phyloP scores from a whole-genome alignment of 139 green algal species.

The Haematococcus sp. region DNA sequence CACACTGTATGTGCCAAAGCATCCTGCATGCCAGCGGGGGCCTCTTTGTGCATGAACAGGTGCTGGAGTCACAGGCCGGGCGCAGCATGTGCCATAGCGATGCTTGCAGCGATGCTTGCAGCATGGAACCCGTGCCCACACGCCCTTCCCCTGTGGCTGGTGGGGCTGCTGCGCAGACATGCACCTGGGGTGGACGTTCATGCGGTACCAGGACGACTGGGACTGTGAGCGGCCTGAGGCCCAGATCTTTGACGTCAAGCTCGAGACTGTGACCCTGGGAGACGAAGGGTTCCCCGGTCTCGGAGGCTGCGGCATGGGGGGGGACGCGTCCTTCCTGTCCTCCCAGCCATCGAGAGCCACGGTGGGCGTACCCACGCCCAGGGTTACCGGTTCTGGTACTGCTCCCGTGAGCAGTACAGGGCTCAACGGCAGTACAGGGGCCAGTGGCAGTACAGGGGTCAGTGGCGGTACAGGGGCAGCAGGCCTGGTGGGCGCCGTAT shows the following conservation, averaged over 20 bases:
- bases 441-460: background rate
- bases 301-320: background rate
- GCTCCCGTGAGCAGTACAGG: background rate
- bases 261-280: conserved; percentile 12
- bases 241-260: conserved; percentile 30
- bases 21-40: background rate
- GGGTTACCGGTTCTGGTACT: background rate
- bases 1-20: background rate
- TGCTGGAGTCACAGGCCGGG: no score
- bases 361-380: no score
- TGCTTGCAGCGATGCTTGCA: no score
- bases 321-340: no score
- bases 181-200: conserved; percentile 33
- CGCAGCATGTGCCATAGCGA: no score
- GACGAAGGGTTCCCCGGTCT: background rate
- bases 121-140: no score
- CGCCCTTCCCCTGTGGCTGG: no score
- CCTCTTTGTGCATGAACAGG: no score
- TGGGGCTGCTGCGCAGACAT: no score
- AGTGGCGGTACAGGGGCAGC: background rate
- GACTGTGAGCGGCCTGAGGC: conserved; percentile 21
- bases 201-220: conserved; percentile 24
- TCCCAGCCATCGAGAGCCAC: no score
- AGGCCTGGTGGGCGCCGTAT: background rate
- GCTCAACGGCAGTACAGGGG: background rate